Conservation (phyloP, 1,284 basidiomycete species). For the Marasmius fiardii region DNA sequence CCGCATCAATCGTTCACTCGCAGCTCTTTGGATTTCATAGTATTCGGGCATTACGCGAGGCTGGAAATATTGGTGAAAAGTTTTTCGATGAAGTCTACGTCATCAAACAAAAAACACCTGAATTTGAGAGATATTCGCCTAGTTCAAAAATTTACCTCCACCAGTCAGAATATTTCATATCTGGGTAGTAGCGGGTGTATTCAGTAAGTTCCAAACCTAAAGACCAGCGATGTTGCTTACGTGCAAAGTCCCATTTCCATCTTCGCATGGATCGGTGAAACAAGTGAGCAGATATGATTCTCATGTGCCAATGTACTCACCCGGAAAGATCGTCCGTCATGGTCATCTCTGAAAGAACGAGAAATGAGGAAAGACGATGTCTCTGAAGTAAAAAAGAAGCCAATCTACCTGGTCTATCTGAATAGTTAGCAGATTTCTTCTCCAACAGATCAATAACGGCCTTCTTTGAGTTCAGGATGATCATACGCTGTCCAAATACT, state of each 20-base stretch:
- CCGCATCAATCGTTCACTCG: background rate
- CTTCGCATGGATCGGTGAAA: background rate
- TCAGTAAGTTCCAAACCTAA: background rate
- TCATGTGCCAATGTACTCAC: too few species aligned
- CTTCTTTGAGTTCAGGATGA: slow-evolving; percentile 2
- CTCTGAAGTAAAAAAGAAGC: too few species aligned
- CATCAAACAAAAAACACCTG: background rate
- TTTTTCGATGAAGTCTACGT: background rate
- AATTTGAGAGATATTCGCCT: background rate
- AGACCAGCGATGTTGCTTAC: background rate
- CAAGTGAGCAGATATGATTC: too few species aligned
- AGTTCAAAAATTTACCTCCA: too few species aligned
- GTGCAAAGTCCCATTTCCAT: slow-evolving; percentile 28
- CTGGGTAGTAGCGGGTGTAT: background rate
- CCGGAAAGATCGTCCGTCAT: too few species aligned
- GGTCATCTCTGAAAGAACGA: too few species aligned
- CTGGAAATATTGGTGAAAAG: background rate
- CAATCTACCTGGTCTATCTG: background rate
- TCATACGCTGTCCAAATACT: background rate
- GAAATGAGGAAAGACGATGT: too few species aligned
- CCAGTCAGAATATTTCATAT: background rate
- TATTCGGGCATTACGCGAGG: background rate
- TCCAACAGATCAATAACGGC: background rate
- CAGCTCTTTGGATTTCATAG: background rate
- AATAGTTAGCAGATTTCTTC: background rate